Evolutionary conservation across 495 filamentous ascomycete species (phyloP).

Genomic region (Thozetella sp.): DNA sequence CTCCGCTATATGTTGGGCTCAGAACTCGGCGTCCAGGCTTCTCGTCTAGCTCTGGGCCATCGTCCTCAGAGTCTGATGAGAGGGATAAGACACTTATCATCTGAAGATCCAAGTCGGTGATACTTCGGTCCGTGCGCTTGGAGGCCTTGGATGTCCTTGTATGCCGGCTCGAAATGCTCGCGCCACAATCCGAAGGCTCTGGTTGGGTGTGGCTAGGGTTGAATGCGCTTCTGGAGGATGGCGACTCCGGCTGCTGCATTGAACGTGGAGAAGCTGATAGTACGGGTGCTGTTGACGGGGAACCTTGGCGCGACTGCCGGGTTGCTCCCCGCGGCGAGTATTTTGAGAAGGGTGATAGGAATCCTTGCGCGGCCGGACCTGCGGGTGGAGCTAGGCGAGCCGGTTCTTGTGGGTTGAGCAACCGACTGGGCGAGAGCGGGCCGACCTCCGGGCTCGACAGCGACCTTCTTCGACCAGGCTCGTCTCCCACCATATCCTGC

Average conservation of each 20-base stretch:
- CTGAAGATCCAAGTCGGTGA: slow-evolving; percentile 44
- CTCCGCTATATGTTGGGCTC: background rate
- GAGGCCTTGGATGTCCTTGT: slow-evolving; percentile 52
- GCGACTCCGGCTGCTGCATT: background rate
- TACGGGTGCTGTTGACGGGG: background rate
- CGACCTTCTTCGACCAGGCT: background rate
- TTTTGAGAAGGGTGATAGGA: background rate
- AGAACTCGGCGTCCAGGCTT: slow-evolving; percentile 14
- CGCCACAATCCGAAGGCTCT: slow-evolving; percentile 32
- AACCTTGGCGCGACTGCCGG: background rate
- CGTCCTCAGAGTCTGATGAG: slow-evolving; percentile 50
- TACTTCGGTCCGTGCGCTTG: slow-evolving; percentile 38
- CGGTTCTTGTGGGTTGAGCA: background rate
- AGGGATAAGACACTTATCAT: slow-evolving; percentile 48
- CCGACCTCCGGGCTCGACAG: slow-evolving; percentile 8
- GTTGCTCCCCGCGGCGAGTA: background rate
- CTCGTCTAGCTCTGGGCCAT: slow-evolving; percentile 25
- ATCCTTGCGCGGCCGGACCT: background rate
- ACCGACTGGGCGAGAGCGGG: slow-evolving; percentile 2
- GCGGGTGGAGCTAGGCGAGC: background rate
- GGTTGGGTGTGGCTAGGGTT: background rate
- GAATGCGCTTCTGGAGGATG: background rate
- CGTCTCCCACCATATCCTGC: slow-evolving; percentile 35
- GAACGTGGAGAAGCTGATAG: background rate
- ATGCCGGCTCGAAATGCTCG: slow-evolving; percentile 50